Base-by-base conservation (phyloP, 176 grass and related monocot genomes). In the Oryza coarctata region DNA sequence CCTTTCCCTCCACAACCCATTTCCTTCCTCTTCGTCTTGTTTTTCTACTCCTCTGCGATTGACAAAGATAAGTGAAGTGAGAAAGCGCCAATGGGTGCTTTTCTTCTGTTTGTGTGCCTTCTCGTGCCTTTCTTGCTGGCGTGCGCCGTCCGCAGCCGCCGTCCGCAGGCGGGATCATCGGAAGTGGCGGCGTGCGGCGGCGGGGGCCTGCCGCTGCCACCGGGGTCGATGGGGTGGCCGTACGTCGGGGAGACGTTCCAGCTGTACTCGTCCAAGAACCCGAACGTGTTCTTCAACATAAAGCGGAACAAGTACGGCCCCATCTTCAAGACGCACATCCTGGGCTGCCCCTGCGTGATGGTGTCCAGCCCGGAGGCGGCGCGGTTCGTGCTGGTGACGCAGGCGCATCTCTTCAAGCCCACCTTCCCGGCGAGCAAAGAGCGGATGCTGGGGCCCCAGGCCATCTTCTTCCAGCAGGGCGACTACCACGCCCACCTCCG, bases 391-490 rank as follows among this genome's bases (percentile, higher is more conserved):
- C 91, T 99, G 8, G 93, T 96, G 14, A 99, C 89, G 8, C 91
- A 84, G 86, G 93, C 97, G 28, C 97, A 96, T 80, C 97, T 95
- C 35, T 99, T 99, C 91, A 99, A 96, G 78, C 97, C 97, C 34
- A 96, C 93, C 18, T 99, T 92, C 87, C 97, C 97, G 25, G 97
- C 87, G 5, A 99, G 97, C 91, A 99, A 99, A 87, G 97, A 99
- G 91, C 89, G 97, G 65, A 99, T 99, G 93, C 63, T 99, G 13
- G 97, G 97, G 0, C 91, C 73, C 1, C 89, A 92, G 91, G 97
- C 97, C 63, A 99, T 99, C 89, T 99, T 99, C 91, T 99, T 99
- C 82, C 97, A 99, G 87, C 91, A 94, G 75, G 97, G 97, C 0
- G 84, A 89, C 44, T 99, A 96, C 87, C 97, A 99, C 70, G 79